Conservation (phyloP, 2,329 filamentous ascomycete species). For the Curvularia sp. region DNA sequence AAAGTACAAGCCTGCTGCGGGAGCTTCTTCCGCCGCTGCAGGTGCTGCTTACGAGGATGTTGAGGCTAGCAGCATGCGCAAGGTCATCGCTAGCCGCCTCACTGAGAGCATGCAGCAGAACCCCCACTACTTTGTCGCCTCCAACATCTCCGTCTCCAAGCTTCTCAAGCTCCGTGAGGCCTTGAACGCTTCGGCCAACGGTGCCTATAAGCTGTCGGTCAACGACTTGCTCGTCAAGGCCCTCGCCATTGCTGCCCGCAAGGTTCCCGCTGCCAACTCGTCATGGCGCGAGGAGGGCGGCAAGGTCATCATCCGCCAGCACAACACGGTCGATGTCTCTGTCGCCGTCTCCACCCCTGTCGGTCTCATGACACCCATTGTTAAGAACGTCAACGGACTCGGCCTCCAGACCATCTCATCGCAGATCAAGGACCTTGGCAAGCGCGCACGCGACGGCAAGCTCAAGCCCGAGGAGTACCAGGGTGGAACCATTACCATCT, state of each 20-base stretch:
- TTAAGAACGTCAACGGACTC: conserved; percentile 84
- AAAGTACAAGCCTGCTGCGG: conserved; percentile 71
- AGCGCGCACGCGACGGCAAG: conserved; percentile 95
- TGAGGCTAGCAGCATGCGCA: conserved; percentile 91
- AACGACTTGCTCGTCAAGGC: conserved; percentile 99
- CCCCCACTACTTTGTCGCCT: conserved; percentile 97
- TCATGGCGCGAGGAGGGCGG: conserved; percentile 86
- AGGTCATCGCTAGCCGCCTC: conserved; percentile 92
- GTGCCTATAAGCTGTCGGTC: conserved; percentile 99
- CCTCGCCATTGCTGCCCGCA: conserved; percentile 83
- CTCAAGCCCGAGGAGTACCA: conserved; percentile 99
- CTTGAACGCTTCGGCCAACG: conserved; percentile 85
- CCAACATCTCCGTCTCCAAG: conserved; percentile 89
- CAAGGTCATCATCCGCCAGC: conserved; percentile 82
- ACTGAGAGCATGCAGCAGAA: conserved; percentile 89
- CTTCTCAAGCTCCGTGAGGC: conserved; percentile 94
- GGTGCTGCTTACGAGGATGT: conserved; percentile 80
- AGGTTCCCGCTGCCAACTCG: conserved; percentile 95
- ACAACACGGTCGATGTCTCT: conserved; percentile 91
- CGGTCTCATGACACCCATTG: conserved; percentile 96
- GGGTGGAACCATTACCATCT: conserved; percentile 98
- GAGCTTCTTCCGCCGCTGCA: conserved; percentile 56
- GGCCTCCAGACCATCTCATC: conserved; percentile 88
- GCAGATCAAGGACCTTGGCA: conserved; percentile 94
- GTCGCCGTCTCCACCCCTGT: conserved; percentile 93